A percentile compares a stretch with the other conserved stretches of the same genome.
phyloP scores from a whole-genome alignment of 371 early-diverging fungal genomes.

The Syncephalastrum contaminatum region DNA sequence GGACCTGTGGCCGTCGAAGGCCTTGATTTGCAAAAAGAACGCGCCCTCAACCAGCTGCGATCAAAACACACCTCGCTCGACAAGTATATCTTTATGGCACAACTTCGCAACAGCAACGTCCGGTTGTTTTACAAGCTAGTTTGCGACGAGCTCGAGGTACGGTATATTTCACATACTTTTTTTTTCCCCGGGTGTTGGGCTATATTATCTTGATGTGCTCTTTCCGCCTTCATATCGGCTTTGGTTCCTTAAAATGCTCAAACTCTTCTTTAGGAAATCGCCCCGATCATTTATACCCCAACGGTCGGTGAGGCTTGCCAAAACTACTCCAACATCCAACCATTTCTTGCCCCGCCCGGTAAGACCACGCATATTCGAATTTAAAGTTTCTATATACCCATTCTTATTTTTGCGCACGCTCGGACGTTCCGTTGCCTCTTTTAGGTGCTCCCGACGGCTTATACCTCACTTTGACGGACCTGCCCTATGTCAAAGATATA shows the following conservation, averaged over 20 bases:
- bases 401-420: background rate
- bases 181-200: background rate
- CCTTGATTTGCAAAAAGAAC: conserved; percentile 66
- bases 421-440: background rate
- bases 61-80: conserved; percentile 65
- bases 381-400: background rate
- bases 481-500: conserved; percentile 59
- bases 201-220: background rate
- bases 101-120: conserved; percentile 75
- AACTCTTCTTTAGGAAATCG: conserved; percentile 53
- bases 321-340: conserved; percentile 86
- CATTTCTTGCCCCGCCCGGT: conserved; percentile 76
- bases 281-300: conserved; percentile 89
- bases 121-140: conserved; percentile 80
- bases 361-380: conserved; percentile 11
- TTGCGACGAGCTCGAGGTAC: conserved; percentile 71
- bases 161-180: conserved; percentile 4
- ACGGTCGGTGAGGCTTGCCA: conserved; percentile 90
- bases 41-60: conserved; percentile 70
- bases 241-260: background rate
- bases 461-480: conserved; percentile 76
- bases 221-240: conserved; percentile 4
- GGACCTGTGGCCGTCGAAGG: conserved; percentile 71
- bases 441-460: conserved; percentile 72
- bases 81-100: conserved; percentile 80